These are phyloP conservation scores for Chlamydomonas sp. DNA, from an alignment of 139 green algal species.

Conservation along the genomic window DNA sequence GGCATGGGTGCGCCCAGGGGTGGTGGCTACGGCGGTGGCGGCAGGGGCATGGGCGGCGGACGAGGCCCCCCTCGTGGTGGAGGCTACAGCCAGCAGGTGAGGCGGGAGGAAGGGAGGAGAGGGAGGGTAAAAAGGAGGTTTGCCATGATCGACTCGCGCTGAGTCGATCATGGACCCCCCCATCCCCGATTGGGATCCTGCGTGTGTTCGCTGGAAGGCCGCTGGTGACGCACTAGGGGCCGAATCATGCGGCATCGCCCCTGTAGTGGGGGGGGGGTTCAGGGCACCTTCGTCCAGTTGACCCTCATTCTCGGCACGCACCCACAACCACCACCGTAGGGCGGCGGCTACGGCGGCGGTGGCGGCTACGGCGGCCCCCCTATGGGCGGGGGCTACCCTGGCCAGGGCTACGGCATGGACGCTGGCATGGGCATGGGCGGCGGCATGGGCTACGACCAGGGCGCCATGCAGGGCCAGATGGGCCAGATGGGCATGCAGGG, in stretches of 20 bases:
- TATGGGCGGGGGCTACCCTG: neutral
- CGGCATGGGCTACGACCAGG: neutral
- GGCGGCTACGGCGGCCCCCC: neutral
- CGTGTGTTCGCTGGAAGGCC: no score
- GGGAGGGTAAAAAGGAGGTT: no score
- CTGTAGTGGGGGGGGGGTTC: no score
- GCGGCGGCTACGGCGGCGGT: conserved; percentile 13
- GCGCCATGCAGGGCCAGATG: neutral
- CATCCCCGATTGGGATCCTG: no score
- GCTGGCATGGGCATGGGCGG: neutral
- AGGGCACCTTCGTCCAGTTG: no score
- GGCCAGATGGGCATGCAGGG: no score
- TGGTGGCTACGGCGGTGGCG: conserved; percentile 20
- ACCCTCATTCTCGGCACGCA: no score
- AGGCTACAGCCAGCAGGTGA: conserved; percentile 16
- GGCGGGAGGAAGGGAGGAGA: no score
- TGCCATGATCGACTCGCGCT: no score
- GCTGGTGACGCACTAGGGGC: no score
- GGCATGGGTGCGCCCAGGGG: conserved; percentile 3
- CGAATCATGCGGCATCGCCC: no score
- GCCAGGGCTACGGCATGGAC: neutral
- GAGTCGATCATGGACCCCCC: no score
- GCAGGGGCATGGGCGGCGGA: conserved; percentile 14
- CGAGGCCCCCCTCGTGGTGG: conserved; percentile 12
- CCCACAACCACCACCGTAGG: conserved; percentile 8